Evolutionary conservation across 495 filamentous ascomycete genomes (phyloP).

Genomic region (Glonium stellatum): DNA sequence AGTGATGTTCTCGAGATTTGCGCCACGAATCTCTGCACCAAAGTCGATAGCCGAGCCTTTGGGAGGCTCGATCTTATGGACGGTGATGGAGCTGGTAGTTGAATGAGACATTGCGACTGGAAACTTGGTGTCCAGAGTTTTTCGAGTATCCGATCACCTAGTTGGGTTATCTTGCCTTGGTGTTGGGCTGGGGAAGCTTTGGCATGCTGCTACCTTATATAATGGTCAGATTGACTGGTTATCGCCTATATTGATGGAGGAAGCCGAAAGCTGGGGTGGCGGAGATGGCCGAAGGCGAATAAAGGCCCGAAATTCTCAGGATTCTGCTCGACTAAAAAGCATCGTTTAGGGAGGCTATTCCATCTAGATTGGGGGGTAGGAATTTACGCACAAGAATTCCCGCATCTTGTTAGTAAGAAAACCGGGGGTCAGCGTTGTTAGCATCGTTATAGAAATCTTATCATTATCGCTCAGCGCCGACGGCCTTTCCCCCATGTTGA

Average conservation of each 20-base stretch:
- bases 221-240: not conserved
- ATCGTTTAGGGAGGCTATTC: not conserved
- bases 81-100: conserved; percentile 11
- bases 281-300: conserved; percentile 4
- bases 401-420: not conserved
- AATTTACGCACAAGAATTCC: not conserved
- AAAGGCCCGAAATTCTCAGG: not conserved
- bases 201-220: not conserved
- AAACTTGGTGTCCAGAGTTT: not conserved
- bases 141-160: not conserved
- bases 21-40: conserved; percentile 17
- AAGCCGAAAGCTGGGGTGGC: not conserved
- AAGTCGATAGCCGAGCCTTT: conserved; percentile 16
- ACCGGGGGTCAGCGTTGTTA: not conserved
- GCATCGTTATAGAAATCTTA: not conserved
- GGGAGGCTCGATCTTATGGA: conserved; percentile 13
- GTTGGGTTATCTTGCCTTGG: not conserved
- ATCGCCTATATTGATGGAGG: not conserved
- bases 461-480: not conserved
- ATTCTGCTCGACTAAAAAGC: not conserved
- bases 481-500: not conserved
- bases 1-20: conserved; percentile 14
- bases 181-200: not conserved
- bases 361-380: not conserved
- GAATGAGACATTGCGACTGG: conserved; percentile 15